Percentiles rank a stretch among this genome's conserved stretches.
Evolutionary conservation across 345 rosid species (phyloP).

Genomic region (Hibiscus tridactylites): DNA sequence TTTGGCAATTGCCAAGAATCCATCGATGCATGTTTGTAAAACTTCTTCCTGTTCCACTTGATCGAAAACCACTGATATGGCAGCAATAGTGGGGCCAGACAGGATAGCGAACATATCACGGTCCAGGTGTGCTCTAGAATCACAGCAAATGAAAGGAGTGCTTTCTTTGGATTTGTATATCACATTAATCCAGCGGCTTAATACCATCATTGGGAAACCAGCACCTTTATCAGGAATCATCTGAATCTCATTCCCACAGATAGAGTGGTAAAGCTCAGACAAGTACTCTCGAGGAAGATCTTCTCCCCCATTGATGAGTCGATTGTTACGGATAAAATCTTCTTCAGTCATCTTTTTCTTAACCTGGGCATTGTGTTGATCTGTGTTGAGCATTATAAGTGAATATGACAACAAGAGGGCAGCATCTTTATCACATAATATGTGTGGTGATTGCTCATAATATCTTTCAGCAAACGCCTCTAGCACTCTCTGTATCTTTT

Average conservation of each 20-base stretch:
- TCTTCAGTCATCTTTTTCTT: constrained; percentile 78
- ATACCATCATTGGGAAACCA: constrained; percentile 48
- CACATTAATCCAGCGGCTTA: constrained; percentile 62
- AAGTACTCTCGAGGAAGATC: constrained; percentile 66
- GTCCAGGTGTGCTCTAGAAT: constrained; percentile 43
- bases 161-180: constrained; percentile 51
- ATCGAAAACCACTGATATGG: constrained; percentile 67
- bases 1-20: constrained; percentile 63
- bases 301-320: constrained; percentile 57
- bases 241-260: constrained; percentile 63
- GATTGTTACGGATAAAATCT: constrained; percentile 66
- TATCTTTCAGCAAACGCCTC: constrained; percentile 81
- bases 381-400: constrained; percentile 64
- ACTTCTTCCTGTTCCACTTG: constrained; percentile 65
- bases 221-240: constrained; percentile 58
- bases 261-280: constrained; percentile 59
- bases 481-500: constrained; percentile 73
- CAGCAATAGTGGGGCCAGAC: constrained; percentile 62
- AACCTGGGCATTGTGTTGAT: constrained; percentile 68
- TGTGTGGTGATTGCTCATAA: constrained; percentile 66
- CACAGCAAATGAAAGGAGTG: constrained; percentile 45
- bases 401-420: constrained; percentile 67
- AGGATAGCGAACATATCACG: constrained; percentile 54
- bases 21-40: constrained; percentile 52
- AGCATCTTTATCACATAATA: constrained; percentile 54